A percentile compares a stretch with the other conserved stretches of the same genome.
Conservation (phyloP, 1,139 yeast species). For the Suhomyces anneliseae region DNA sequence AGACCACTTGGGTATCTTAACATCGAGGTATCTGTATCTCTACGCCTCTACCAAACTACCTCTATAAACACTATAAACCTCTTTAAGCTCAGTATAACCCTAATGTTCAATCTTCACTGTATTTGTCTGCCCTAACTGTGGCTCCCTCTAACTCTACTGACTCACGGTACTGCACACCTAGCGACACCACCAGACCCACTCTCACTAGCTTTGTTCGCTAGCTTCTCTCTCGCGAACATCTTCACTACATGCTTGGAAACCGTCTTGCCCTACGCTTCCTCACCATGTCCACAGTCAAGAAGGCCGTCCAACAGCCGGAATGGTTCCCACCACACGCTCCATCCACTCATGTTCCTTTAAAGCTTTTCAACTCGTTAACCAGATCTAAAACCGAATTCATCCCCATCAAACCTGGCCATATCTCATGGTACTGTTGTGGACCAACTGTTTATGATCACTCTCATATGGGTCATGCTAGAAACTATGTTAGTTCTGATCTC, state of each 20-base stretch:
- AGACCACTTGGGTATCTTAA: no score
- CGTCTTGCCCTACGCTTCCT: slow-evolving; percentile 2
- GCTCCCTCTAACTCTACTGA: no score
- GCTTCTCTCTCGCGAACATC: not conserved
- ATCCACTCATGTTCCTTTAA: slow-evolving; percentile 19
- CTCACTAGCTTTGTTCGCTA: not conserved
- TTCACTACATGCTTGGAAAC: slow-evolving; percentile 2
- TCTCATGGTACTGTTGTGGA: slow-evolving; percentile 97
- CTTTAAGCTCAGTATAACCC: no score
- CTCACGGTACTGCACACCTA: not conserved
- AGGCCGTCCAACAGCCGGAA: slow-evolving; percentile 34
- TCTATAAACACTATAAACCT: no score
- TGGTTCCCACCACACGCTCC: slow-evolving; percentile 26
- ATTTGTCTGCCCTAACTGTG: not conserved
- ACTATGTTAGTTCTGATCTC: slow-evolving; percentile 92
- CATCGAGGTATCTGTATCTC: no score
- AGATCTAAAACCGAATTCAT: slow-evolving; percentile 74
- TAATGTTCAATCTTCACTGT: no score
- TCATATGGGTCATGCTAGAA: slow-evolving; percentile 99
- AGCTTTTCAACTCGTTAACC: slow-evolving; percentile 76
- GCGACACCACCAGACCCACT: not conserved
- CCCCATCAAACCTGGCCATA: slow-evolving; percentile 60
- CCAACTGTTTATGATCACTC: slow-evolving; percentile 97
- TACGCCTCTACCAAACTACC: no score
- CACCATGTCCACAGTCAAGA: slow-evolving; percentile 9